A percentile compares a stretch with the other conserved stretches of the same genome.
phyloP scores from a whole-genome alignment of 2,329 filamentous ascomycete genomes.

The Shiraia bambusicola region DNA sequence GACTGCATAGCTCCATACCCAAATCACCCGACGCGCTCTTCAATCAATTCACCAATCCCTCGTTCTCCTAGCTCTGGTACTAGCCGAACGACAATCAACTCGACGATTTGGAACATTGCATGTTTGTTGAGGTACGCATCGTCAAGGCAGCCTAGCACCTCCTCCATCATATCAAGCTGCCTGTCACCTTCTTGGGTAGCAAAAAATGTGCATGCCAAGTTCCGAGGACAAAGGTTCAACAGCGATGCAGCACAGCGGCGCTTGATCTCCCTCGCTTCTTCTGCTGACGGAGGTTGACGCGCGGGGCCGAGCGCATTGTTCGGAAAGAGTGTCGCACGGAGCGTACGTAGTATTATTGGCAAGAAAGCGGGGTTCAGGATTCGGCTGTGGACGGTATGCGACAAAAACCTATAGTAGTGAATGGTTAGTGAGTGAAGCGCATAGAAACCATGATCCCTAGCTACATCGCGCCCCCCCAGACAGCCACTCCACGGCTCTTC shows the following conservation, averaged over 20 bases:
- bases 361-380: slow-evolving; percentile 49
- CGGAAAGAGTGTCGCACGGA: slow-evolving; percentile 81
- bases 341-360: slow-evolving; percentile 60
- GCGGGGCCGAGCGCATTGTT: slow-evolving; percentile 73
- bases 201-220: slow-evolving; percentile 41
- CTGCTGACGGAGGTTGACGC: slow-evolving; percentile 59
- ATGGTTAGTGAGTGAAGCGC: slow-evolving; percentile 29
- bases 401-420: slow-evolving; percentile 47
- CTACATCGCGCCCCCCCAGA: no score
- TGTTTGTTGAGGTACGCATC: slow-evolving; percentile 93
- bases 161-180: slow-evolving; percentile 61
- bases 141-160: slow-evolving; percentile 70
- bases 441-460: slow-evolving; percentile 3
- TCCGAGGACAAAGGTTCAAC: slow-evolving; percentile 50
- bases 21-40: slow-evolving; percentile 61
- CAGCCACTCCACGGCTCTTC: no score
- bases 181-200: slow-evolving; percentile 46
- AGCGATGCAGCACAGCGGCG: slow-evolving; percentile 65
- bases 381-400: slow-evolving; percentile 46
- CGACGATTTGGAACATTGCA: slow-evolving; percentile 77
- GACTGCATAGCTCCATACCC: slow-evolving; percentile 1
- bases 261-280: slow-evolving; percentile 63
- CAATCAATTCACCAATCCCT: slow-evolving; percentile 70
- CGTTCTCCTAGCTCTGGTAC: slow-evolving; percentile 80
- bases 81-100: slow-evolving; percentile 76